Conservation (phyloP, 148 eudicot genomes). For the Fagopyrum homotropicum region DNA sequence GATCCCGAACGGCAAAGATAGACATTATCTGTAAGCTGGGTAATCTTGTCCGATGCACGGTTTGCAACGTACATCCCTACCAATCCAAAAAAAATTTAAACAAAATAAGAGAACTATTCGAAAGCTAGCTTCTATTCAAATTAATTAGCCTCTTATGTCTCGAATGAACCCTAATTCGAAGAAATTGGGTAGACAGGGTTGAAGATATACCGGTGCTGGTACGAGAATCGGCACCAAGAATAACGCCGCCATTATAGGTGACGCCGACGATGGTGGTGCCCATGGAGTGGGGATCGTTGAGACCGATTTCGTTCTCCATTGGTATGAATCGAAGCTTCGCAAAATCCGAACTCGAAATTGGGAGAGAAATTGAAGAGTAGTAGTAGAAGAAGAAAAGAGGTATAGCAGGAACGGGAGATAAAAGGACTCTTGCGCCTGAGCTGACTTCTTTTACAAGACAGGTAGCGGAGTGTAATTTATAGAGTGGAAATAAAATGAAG, state of each 20-base stretch:
- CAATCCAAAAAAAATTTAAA: background rate
- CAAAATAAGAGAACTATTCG: background rate
- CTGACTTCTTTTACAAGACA: conserved; percentile 10
- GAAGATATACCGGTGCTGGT: conserved; percentile 77
- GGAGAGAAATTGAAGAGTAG: background rate
- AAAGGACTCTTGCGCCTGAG: background rate
- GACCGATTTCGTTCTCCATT: conserved; percentile 28
- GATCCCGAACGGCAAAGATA: conserved; percentile 96
- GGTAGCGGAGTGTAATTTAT: background rate
- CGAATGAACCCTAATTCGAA: background rate
- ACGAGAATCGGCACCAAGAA: conserved; percentile 95
- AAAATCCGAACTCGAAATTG: background rate
- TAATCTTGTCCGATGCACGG: conserved; percentile 96
- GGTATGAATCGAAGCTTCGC: conserved; percentile 1
- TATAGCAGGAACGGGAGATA: background rate
- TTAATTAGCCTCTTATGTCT: background rate
- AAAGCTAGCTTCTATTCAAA: background rate
- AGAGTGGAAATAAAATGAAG: no score
- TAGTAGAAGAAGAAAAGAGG: background rate
- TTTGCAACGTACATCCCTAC: conserved; percentile 90
- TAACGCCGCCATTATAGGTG: conserved; percentile 86
- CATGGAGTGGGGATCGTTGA: conserved; percentile 66
- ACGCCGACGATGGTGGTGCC: conserved; percentile 97
- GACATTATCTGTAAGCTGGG: conserved; percentile 88
- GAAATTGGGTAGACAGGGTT: background rate